Conservation (phyloP, 2,329 filamentous ascomycete species). For the Scedosporium boydii region DNA sequence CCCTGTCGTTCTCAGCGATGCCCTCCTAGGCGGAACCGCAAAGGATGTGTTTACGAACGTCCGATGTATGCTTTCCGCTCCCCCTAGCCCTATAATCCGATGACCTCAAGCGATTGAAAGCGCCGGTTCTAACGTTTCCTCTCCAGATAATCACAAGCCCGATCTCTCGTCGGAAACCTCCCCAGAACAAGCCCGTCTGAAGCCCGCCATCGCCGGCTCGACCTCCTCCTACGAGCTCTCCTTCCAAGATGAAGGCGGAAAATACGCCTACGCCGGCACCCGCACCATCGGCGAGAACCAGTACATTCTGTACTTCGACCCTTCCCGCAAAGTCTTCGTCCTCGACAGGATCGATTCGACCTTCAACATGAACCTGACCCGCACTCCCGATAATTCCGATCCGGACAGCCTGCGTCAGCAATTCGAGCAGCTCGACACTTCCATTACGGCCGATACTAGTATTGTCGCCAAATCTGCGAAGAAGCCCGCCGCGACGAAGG, state of each 20-base stretch:
- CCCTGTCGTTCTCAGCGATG: conserved; percentile 54
- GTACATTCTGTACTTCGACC: conserved; percentile 68
- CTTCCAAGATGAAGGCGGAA: conserved; percentile 43
- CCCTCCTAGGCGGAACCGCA: conserved; percentile 43
- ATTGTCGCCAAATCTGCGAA: conserved; percentile 11
- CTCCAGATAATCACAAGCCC: conserved; percentile 53
- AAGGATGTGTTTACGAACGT: conserved; percentile 53
- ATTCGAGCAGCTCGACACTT: conserved; percentile 53
- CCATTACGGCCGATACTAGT: conserved; percentile 16
- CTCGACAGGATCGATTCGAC: conserved; percentile 74
- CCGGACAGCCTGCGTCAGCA: conserved; percentile 53
- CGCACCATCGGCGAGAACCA: conserved; percentile 46
- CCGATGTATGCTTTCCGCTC: conserved; percentile 36
- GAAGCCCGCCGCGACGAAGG: conserved; percentile 11
- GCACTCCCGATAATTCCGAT: conserved; percentile 56
- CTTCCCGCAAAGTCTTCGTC: conserved; percentile 63
- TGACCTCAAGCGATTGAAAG: background rate
- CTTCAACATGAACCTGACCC: conserved; percentile 78
- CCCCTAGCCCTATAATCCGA: background rate
- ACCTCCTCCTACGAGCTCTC: conserved; percentile 46
- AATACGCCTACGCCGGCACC: conserved; percentile 52
- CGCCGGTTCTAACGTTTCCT: conserved; percentile 4
- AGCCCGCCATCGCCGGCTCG: conserved; percentile 37
- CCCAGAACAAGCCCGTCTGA: conserved; percentile 39
- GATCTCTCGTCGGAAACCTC: conserved; percentile 37